A percentile compares a stretch with the other conserved stretches of the same genome.
These are phyloP conservation scores for Triticum turgidum DNA, from an alignment of 176 grass and related monocot species.

Conservation along the genomic window DNA sequence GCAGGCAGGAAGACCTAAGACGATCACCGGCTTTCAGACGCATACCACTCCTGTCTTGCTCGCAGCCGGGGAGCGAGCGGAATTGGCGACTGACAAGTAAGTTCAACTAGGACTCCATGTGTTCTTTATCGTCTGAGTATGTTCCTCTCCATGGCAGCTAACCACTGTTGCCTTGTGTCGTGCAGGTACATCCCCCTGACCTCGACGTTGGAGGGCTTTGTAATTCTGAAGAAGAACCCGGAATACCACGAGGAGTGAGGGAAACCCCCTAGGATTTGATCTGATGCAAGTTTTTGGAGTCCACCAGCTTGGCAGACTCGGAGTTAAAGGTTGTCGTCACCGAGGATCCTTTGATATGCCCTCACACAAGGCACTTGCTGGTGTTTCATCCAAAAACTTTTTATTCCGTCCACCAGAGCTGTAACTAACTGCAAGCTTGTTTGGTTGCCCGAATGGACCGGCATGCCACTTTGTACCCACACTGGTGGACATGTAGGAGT, in stretches of 20 bases:
- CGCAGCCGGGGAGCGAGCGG: slow-evolving; percentile 88
- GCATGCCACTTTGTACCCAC: neutral
- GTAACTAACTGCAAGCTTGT: neutral
- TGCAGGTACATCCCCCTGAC: slow-evolving; percentile 80
- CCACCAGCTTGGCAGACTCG: neutral
- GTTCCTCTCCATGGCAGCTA: neutral
- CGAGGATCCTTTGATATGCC: neutral
- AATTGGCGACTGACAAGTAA: slow-evolving; percentile 96
- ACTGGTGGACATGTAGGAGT: neutral
- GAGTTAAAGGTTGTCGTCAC: neutral
- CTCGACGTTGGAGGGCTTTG: slow-evolving; percentile 81
- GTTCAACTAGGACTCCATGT: neutral
- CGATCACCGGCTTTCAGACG: slow-evolving; percentile 97
- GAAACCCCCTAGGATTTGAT: neutral
- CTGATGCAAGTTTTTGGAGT: neutral
- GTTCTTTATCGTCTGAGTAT: neutral
- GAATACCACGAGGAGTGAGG: slow-evolving; percentile 79
- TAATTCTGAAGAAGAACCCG: slow-evolving; percentile 95
- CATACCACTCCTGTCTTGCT: slow-evolving; percentile 95
- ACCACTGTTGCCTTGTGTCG: neutral
- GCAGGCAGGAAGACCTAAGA: slow-evolving; percentile 96
- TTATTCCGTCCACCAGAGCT: slow-evolving; percentile 7
- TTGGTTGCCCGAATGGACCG: slow-evolving; percentile 21
- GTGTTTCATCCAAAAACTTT: neutral
- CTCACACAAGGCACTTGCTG: neutral